A percentile compares a stretch with the other conserved stretches of the same genome.
Conservation (phyloP, 208 protist species). For the Trypanosoma congolense region DNA sequence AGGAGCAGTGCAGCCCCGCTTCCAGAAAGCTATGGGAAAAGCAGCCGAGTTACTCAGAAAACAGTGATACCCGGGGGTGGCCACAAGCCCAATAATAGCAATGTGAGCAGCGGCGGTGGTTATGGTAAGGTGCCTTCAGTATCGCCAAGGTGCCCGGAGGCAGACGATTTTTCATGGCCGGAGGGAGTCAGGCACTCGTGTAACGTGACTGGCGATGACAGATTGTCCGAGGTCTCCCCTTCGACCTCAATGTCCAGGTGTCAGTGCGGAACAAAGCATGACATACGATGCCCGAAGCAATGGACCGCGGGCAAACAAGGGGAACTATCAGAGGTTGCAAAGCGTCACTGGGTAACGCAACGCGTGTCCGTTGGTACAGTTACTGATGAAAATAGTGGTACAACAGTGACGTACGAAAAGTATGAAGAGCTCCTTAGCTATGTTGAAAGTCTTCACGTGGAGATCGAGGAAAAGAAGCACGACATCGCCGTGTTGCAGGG, state of each 20-base stretch:
- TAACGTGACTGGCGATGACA: neutral
- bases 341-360: constrained; percentile 31
- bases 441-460: constrained; percentile 35
- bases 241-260: neutral
- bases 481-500: constrained; percentile 26
- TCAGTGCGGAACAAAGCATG: neutral
- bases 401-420: constrained; percentile 37
- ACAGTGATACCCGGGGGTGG: no score
- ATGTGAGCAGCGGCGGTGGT: neutral
- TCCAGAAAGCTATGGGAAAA: constrained; percentile 18
- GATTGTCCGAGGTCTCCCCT: neutral
- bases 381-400: constrained; percentile 62
- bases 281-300: neutral
- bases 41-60: neutral
- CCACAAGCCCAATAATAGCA: no score
- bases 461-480: constrained; percentile 47
- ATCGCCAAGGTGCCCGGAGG: no score
- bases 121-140: neutral
- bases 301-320: neutral
- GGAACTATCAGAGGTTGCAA: constrained; percentile 1
- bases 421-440: constrained; percentile 39
- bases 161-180: no score
- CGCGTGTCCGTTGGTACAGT: constrained; percentile 48
- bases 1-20: constrained; percentile 1
- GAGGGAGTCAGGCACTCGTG: no score